phyloP scores from a whole-genome alignment of 176 grass and related monocot genomes.

The Puya raimondii region DNA sequence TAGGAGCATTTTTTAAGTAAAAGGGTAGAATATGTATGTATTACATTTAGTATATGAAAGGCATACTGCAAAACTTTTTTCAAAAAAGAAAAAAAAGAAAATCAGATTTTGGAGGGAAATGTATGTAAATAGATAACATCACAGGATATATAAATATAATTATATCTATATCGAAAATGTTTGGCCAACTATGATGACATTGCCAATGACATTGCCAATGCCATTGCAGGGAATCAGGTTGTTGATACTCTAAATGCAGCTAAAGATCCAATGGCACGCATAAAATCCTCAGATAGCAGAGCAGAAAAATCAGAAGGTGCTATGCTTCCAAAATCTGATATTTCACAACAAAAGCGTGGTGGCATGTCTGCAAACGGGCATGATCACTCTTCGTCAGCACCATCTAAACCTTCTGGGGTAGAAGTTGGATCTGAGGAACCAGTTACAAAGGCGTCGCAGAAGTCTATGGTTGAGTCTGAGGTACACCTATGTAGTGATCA shows the following conservation, averaged over 20 bases:
- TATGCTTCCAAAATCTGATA: conserved; percentile 33
- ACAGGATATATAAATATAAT: too few relatives aligned
- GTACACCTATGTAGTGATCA: conserved; percentile 22
- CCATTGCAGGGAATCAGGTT: conserved; percentile 47
- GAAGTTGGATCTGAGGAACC: conserved; percentile 49
- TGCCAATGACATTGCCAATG: background rate
- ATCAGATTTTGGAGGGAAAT: too few relatives aligned
- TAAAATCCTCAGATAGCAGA: conserved; percentile 64
- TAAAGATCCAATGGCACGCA: conserved; percentile 46
- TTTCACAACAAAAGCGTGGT: conserved; percentile 43
- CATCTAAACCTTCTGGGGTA: conserved; percentile 43
- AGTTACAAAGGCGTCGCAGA: conserved; percentile 38
- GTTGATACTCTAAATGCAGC: conserved; percentile 32
- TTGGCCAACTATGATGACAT: too few relatives aligned
- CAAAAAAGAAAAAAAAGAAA: too few relatives aligned
- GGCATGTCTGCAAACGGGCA: conserved; percentile 37
- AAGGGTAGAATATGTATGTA: too few relatives aligned
- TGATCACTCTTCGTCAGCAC: conserved; percentile 39
- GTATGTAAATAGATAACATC: too few relatives aligned
- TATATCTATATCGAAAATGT: too few relatives aligned
- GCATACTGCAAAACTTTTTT: too few relatives aligned
- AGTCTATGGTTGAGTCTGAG: conserved; percentile 59
- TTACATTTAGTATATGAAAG: too few relatives aligned
- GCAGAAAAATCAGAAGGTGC: conserved; percentile 63
- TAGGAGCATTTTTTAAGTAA: too few relatives aligned